These are phyloP conservation scores for Purshia tridentata DNA, from an alignment of 306 rosid genomes.

Conservation along the genomic window DNA sequence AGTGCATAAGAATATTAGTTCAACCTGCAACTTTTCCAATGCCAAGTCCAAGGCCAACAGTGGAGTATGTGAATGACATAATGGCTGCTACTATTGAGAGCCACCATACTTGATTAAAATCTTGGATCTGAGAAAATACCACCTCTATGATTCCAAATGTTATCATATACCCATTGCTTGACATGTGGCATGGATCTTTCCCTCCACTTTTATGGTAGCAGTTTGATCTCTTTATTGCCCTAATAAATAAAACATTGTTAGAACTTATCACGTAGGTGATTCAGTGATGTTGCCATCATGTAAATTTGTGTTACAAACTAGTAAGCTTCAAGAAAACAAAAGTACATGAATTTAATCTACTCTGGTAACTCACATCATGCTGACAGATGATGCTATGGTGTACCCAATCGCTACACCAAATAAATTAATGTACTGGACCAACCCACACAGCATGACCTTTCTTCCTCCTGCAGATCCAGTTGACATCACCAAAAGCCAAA, in stretches of 20 bases:
- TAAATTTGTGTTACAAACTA: not conserved
- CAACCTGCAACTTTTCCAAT: slow-evolving; percentile 67
- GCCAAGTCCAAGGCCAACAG: slow-evolving; percentile 60
- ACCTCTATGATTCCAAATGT: slow-evolving; percentile 64
- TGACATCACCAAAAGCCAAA: slow-evolving; percentile 1
- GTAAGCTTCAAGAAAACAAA: not conserved
- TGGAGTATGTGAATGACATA: slow-evolving; percentile 70
- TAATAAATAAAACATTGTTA: slow-evolving; percentile 3
- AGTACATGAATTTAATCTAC: not conserved
- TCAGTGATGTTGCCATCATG: too few species aligned
- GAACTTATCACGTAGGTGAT: too few species aligned
- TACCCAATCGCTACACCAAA: slow-evolving; percentile 71
- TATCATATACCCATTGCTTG: slow-evolving; percentile 76
- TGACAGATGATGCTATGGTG: slow-evolving; percentile 79
- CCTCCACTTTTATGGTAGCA: slow-evolving; percentile 72
- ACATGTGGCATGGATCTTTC: slow-evolving; percentile 70
- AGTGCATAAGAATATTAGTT: not conserved
- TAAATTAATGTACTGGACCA: slow-evolving; percentile 60
- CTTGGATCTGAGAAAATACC: slow-evolving; percentile 68
- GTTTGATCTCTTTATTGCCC: slow-evolving; percentile 76
- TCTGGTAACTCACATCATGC: slow-evolving; percentile 67
- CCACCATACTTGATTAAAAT: slow-evolving; percentile 75
- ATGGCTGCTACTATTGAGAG: slow-evolving; percentile 76
- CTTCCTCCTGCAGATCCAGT: slow-evolving; percentile 54
- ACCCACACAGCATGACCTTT: slow-evolving; percentile 58